Percentiles rank a stretch among this genome's conserved stretches.
These are phyloP conservation scores for Dorcoceras hygrometricum DNA, from an alignment of 257 asterid genomes.

Conservation along the genomic window DNA sequence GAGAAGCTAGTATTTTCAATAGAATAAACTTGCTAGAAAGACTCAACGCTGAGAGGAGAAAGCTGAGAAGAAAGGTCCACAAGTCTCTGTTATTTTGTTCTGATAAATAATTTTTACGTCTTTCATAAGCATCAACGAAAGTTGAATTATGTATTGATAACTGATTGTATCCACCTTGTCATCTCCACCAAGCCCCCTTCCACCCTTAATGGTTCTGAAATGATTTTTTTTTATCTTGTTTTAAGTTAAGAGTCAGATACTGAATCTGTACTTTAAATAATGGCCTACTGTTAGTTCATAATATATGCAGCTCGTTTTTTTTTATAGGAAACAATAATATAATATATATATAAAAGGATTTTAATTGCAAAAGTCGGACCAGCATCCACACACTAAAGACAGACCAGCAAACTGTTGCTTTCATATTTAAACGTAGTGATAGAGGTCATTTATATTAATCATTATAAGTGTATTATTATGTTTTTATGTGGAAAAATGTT, in stretches of 20 bases:
- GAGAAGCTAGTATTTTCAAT: slow-evolving; percentile 41
- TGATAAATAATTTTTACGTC: not conserved
- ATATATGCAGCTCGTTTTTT: too few relatives aligned
- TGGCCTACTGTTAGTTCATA: not conserved
- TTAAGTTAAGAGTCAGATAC: not conserved
- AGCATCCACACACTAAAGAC: too few relatives aligned
- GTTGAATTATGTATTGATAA: not conserved
- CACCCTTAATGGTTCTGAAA: not conserved
- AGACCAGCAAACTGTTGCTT: too few relatives aligned
- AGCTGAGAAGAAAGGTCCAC: slow-evolving; percentile 52
- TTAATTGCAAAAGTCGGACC: too few relatives aligned
- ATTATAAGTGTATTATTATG: not conserved
- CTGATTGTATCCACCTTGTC: not conserved
- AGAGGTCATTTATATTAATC: not conserved
- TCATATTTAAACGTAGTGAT: too few relatives aligned
- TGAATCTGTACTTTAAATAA: not conserved
- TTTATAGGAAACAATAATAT: too few relatives aligned
- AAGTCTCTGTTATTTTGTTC: slow-evolving; percentile 14
- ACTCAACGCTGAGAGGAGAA: slow-evolving; percentile 55
- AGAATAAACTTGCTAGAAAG: slow-evolving; percentile 46
- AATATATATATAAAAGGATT: too few relatives aligned
- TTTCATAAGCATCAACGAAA: not conserved
- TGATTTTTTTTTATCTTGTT: slow-evolving; percentile 3
- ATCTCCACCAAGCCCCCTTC: not conserved
- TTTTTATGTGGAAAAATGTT: slow-evolving; percentile 3